Evolutionary conservation across 2,329 filamentous ascomycete genomes (phyloP), one percentile per base, ranked within the genome.

Genomic region (Diaporthe citrichinensis): DNA sequence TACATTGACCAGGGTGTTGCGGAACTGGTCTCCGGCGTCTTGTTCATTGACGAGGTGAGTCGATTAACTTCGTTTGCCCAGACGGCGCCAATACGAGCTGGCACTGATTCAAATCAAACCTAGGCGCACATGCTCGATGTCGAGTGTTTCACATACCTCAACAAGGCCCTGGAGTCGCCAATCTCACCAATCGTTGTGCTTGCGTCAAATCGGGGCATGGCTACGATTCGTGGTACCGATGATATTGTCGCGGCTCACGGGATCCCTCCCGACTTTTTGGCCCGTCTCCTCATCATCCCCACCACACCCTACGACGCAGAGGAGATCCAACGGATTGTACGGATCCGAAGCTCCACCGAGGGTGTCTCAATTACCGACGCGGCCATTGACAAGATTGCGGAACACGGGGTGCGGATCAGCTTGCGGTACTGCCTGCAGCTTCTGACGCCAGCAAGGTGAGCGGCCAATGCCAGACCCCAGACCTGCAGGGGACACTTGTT

Each of bases 111-210:
- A 75, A 72, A 79, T 75, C 25, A 57, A n/a, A 34, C 78, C 73
- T 80, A 97, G 95, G 96, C 98, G 76, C 96, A 99, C 88, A 99
- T 99, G 97, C 95, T 99, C 80, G 97, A 99, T 84, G 94, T 99
- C 80, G 97, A 99, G 88, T 98, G 96, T 88, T 99, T 98, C 87
- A 98, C 97, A 79, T 99, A 98, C 86, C 92, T 99, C 82, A 98
- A 98, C 89, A 94, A 96, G 82, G 97, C 97, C n/a, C 90, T 99
- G 79, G 97, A 99, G 89, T 96, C 95, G 74, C 91, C 93, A 79
- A 97, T 99, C 82, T 96, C 96, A 2, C 97, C 97, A 75, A 98
- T 99, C 82, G 97, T 99, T 77, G 97, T 99, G 79, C 93, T 99
- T 77, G 97, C 97, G 76, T 98, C 97, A 57, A 99, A 99, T 88